A percentile compares a stretch with the other conserved stretches of the same genome.
These are phyloP conservation scores for Diaporthe citrichinensis DNA, from an alignment of 2,329 filamentous ascomycete species.

Conservation along the genomic window DNA sequence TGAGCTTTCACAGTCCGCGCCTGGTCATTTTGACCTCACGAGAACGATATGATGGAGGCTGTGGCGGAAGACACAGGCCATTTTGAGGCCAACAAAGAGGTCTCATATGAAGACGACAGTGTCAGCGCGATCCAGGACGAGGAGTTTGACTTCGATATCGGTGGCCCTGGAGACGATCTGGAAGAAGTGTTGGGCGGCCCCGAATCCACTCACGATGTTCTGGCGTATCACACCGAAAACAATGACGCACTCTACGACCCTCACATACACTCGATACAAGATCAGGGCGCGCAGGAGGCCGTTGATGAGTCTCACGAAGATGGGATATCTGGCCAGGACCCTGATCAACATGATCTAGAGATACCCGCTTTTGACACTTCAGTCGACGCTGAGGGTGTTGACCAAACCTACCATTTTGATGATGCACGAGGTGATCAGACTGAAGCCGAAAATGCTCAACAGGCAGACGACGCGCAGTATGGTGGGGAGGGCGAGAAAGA, in stretches of 20 bases:
- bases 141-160: constrained; percentile 51
- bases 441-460: constrained; percentile 29
- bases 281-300: constrained; percentile 2
- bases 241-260: not conserved
- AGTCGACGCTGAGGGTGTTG: not conserved
- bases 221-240: not conserved
- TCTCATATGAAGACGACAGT: constrained; percentile 41
- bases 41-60: constrained; percentile 43
- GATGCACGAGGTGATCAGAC: constrained; percentile 32
- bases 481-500: constrained; percentile 43
- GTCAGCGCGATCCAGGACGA: constrained; percentile 43
- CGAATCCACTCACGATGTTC: constrained; percentile 19
- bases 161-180: constrained; percentile 43
- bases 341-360: constrained; percentile 18
- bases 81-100: constrained; percentile 31
- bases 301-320: constrained; percentile 2
- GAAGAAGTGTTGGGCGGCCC: constrained; percentile 31
- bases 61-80: constrained; percentile 37
- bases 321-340: not conserved
- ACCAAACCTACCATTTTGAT: constrained; percentile 30
- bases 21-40: not conserved
- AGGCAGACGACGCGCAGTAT: not conserved
- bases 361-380: constrained; percentile 5
- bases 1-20: not conserved
- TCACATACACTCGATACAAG: constrained; percentile 6